Percentiles rank a stretch among this genome's conserved stretches.
Conservation (phyloP, 176 grass and related monocot species). For the Cymbopogon citratus region DNA sequence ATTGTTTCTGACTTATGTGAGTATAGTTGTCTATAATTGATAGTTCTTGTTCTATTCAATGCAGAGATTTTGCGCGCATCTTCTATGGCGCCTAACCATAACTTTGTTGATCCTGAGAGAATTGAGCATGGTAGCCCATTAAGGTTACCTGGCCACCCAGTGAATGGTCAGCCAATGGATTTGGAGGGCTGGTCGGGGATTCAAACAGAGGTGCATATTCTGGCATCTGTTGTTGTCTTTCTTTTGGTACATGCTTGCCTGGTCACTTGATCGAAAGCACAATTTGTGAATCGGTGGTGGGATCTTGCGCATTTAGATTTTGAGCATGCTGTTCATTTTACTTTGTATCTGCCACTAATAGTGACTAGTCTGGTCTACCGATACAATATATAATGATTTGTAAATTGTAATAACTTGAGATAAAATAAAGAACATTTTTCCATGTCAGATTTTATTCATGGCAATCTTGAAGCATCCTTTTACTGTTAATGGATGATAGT, state of each 20-base stretch:
- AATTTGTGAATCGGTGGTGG: background rate
- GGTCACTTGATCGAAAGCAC: background rate
- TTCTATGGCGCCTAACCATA: conserved; percentile 64
- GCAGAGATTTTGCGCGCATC: conserved; percentile 90
- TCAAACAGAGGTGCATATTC: conserved; percentile 66
- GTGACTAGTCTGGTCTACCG: background rate
- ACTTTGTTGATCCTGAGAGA: conserved; percentile 88
- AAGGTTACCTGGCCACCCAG: conserved; percentile 68
- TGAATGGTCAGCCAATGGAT: conserved; percentile 96
- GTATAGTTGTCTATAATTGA: too few relatives aligned
- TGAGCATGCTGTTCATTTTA: background rate
- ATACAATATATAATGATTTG: background rate
- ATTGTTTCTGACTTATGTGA: background rate
- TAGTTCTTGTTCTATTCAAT: conserved; percentile 26
- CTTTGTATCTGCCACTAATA: background rate
- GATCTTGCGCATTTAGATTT: conserved; percentile 4
- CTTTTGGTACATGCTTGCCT: background rate
- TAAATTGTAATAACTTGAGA: conserved; percentile 15
- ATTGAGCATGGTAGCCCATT: conserved; percentile 81
- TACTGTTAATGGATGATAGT: conserved; percentile 12
- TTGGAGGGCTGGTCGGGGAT: conserved; percentile 79
- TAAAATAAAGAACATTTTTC: conserved; percentile 11
- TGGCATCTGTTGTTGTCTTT: conserved; percentile 9
- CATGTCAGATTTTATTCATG: background rate
- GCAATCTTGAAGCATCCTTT: background rate